A percentile compares a stretch with the other conserved stretches of the same genome.
Conservation (phyloP, 2,329 filamentous ascomycete genomes). For the Beauveria pseudobassiana region DNA sequence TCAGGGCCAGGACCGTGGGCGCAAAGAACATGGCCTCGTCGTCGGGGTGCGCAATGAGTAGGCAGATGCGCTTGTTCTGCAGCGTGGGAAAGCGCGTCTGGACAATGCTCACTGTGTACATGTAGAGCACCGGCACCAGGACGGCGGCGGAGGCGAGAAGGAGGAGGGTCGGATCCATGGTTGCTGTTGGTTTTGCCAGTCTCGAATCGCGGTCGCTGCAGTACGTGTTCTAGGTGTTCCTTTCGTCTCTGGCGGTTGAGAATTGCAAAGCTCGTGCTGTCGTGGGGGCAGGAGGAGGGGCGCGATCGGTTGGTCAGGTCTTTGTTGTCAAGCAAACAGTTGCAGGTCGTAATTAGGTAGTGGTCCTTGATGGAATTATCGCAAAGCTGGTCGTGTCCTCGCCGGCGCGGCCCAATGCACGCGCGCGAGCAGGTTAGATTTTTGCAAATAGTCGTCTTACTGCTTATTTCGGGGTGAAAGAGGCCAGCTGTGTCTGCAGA, state of each 20-base stretch:
- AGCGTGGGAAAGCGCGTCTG: slow-evolving; percentile 56
- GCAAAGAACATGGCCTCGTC: slow-evolving; percentile 99
- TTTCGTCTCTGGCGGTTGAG: not conserved
- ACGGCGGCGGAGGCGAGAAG: slow-evolving; percentile 26
- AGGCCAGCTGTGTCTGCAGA: slow-evolving; percentile 12
- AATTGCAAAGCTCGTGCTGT: not conserved
- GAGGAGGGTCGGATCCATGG: slow-evolving; percentile 15
- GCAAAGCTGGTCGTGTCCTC: not conserved
- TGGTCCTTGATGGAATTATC: too few species aligned
- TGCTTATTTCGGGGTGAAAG: not conserved
- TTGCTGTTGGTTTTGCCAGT: not conserved
- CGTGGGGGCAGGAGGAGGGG: not conserved
- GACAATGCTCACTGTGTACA: slow-evolving; percentile 40
- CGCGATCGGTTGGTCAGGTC: not conserved
- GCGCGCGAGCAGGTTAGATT: not conserved
- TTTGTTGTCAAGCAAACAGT: not conserved
- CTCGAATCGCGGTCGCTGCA: not conserved
- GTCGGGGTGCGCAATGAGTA: slow-evolving; percentile 94
- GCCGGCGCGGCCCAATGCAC: not conserved
- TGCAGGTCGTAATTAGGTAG: not conserved
- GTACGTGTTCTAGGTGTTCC: not conserved
- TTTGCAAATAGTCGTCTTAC: too few species aligned
- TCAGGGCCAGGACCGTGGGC: slow-evolving; percentile 78
- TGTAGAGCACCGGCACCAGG: slow-evolving; percentile 44
- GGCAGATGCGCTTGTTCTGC: slow-evolving; percentile 75